Evolutionary conservation across 2,329 filamentous ascomycete genomes (phyloP), one percentile per base, ranked within the genome.

Genomic region (Stagonosporopsis chrysanthemi): DNA sequence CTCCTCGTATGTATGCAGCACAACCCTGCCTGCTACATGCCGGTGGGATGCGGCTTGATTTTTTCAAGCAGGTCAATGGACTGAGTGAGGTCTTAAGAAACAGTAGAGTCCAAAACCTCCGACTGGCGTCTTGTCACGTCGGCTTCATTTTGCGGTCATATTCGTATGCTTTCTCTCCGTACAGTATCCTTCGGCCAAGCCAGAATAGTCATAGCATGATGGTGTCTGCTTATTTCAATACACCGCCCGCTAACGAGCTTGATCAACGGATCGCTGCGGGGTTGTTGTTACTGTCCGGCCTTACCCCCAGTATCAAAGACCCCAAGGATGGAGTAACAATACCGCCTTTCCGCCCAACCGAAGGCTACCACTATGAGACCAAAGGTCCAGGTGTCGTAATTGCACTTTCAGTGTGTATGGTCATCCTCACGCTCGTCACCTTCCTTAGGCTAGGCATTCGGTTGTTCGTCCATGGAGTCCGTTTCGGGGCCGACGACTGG

Each of bases 401-500:
- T 31, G 51, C 43, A n/a, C 42, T 53, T 9, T 53, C 51, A 28
- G 51, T 53, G 17, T 53, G 51, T 28, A 53, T 53, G 51, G 43
- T 53, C 19, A 15, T 53, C 36, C 26, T 53, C 2, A 53, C 51
- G 22, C 5, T 47, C 28, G 51, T 53, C 36, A 41, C 51, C 17
- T 53, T 46, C 23, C 51, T 53, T 17, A 46, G 51, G 36, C 36
- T 53, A 15, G 51, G 51, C 17, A 47, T 53, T 12, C 42, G 51
- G 35, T 41, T 53, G 12, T 53, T 53, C 19, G 51, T 53, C 42
- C 51, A 47, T 28, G 42, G 51, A 6, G 42, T 53, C 36, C 51
- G 43, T 26, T 53, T 53, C n/a, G 51, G 51, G 36, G 51, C 51
- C 26, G 51, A 53, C 36, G 51, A 53, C 51, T 53, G 51, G 51